Conservation (phyloP, 2,329 filamentous ascomycete species). For the Alternaria hordeiaustralica region DNA sequence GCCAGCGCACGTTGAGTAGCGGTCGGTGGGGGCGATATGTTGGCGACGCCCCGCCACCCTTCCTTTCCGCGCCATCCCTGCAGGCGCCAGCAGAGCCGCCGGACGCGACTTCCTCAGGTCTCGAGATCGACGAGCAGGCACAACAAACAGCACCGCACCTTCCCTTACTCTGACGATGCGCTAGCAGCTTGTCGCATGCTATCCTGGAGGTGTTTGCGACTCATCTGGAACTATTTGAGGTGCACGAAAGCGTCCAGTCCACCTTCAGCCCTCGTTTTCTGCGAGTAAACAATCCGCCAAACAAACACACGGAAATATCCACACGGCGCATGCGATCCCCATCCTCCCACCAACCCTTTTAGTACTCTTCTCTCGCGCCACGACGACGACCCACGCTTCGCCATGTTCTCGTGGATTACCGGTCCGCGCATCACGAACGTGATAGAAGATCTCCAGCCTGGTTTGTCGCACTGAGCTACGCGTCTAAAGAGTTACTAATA, state of each 20-base stretch:
- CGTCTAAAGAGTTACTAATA: slow-evolving; percentile 18
- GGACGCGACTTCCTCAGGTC: slow-evolving; percentile 28
- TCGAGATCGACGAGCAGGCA: slow-evolving; percentile 14
- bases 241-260: slow-evolving; percentile 5
- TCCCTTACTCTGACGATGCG: background rate
- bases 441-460: slow-evolving; percentile 45
- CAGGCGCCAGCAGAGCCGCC: slow-evolving; percentile 18
- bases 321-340: slow-evolving; percentile 8
- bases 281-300: slow-evolving; percentile 46
- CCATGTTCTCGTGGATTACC: slow-evolving; percentile 51
- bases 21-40: slow-evolving; percentile 29
- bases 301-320: slow-evolving; percentile 28
- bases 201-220: background rate
- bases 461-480: slow-evolving; percentile 21
- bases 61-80: slow-evolving; percentile 20
- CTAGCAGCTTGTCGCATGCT: background rate
- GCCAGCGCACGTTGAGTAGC: slow-evolving; percentile 34
- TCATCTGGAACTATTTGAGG: background rate
- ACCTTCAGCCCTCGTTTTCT: slow-evolving; percentile 24
- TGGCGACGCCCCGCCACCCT: slow-evolving; percentile 28
- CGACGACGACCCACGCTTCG: background rate
- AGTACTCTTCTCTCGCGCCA: background rate
- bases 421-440: slow-evolving; percentile 47
- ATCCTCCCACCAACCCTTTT: background rate
- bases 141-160: slow-evolving; percentile 20